Conservation (phyloP, 2,329 filamentous ascomycete species). For the Aspergillus sp. region DNA sequence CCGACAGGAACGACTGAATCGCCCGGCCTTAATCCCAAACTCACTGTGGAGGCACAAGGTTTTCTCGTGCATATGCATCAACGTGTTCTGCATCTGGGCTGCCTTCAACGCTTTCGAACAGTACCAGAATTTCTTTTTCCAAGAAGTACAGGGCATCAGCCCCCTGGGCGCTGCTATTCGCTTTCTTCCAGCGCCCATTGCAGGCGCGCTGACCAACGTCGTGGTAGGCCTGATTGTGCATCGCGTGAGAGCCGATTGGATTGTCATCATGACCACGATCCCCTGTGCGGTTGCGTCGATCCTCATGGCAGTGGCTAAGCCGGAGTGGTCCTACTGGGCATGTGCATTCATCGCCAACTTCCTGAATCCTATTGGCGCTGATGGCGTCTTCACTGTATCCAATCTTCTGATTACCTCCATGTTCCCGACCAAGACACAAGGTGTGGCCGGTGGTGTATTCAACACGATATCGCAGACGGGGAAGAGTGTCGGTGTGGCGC, state of each 20-base stretch:
- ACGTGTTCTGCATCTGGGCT: conserved; percentile 29
- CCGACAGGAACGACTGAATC: conserved; percentile 17
- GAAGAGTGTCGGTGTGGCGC: conserved; percentile 47
- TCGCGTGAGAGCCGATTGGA: conserved; percentile 32
- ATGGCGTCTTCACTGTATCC: conserved; percentile 50
- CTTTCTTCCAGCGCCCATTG: conserved; percentile 41
- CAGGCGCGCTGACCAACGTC: conserved; percentile 39
- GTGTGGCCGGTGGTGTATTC: conserved; percentile 56
- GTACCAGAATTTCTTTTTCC: conserved; percentile 33
- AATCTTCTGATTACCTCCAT: conserved; percentile 50
- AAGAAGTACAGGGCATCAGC: conserved; percentile 43
- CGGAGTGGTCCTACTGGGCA: conserved; percentile 47
- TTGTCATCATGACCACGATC: conserved; percentile 35
- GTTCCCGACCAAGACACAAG: conserved; percentile 53
- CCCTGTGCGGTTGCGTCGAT: conserved; percentile 43
- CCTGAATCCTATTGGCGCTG: conserved; percentile 11
- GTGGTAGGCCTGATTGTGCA: conserved; percentile 41
- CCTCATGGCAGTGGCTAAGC: conserved; percentile 49
- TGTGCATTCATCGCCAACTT: conserved; percentile 34
- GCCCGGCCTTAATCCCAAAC: conserved; percentile 30
- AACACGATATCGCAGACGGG: conserved; percentile 55
- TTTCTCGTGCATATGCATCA: conserved; percentile 27
- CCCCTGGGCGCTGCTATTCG: conserved; percentile 41
- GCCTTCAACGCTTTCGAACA: conserved; percentile 21
- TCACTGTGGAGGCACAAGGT: conserved; percentile 26